A percentile compares a stretch with the other conserved stretches of the same genome.
Evolutionary conservation across 164 flowering plant species (phyloP).

Genomic region (Tinospora cordifolia): DNA sequence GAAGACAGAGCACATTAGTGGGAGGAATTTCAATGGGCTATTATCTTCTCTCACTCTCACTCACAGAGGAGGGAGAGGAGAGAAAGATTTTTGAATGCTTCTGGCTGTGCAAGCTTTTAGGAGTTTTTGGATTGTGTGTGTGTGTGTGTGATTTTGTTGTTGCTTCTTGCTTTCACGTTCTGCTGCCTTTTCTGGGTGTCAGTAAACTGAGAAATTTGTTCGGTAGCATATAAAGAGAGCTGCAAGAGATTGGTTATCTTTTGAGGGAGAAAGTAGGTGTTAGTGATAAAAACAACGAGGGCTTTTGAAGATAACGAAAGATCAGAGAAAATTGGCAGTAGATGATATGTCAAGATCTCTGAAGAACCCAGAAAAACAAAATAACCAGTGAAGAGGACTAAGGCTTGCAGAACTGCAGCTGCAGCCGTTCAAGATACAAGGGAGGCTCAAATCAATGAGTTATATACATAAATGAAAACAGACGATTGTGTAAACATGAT

Average conservation of each 20-base stretch:
- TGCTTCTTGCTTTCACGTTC: neutral
- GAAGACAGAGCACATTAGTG: neutral
- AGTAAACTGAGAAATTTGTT: neutral
- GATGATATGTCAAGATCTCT: conserved; percentile 4
- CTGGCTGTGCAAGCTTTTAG: neutral
- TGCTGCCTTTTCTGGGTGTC: neutral
- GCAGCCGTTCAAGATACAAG: neutral
- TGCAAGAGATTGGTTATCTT: neutral
- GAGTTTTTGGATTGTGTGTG: neutral
- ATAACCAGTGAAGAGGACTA: neutral
- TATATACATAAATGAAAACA: neutral
- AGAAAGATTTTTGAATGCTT: neutral
- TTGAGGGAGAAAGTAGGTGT: neutral
- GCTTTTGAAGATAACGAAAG: neutral
- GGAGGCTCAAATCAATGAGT: neutral
- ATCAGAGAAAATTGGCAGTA: neutral
- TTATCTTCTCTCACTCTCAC: neutral
- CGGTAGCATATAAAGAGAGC: neutral
- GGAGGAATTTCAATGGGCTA: too few relatives aligned
- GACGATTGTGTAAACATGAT: conserved; percentile 9
- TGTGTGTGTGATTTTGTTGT: neutral
- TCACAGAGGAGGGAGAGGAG: neutral
- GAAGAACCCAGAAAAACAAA: too few relatives aligned
- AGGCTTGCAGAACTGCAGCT: neutral
- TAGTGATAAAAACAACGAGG: neutral